Percentiles rank a stretch among this genome's conserved stretches.
Conservation (phyloP, 805 yeast species). For the Schizosaccharomyces octosporus region DNA sequence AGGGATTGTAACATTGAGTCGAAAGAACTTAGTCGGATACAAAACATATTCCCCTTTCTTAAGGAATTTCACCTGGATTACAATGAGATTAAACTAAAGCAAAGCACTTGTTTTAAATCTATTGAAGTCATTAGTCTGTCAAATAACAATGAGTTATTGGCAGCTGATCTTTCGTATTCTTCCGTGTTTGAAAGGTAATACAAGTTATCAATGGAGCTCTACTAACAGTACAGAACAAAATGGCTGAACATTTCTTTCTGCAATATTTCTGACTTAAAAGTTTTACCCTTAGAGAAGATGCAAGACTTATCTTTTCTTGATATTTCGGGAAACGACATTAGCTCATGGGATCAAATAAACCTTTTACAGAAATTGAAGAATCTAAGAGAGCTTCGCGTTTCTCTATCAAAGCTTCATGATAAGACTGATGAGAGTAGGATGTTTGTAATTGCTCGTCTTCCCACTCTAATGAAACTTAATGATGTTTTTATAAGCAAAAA, state of each 20-base stretch:
- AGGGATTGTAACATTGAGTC: no score
- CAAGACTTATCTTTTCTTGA: not conserved
- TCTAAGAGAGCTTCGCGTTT: not conserved
- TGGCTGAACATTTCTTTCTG: not conserved
- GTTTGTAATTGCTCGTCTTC: not conserved
- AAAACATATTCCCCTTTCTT: no score
- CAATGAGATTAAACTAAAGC: no score
- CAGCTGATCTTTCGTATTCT: no score
- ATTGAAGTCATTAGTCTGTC: no score
- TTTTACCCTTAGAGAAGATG: not conserved
- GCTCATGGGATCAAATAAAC: not conserved
- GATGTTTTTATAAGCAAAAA: not conserved
- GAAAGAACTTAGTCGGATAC: no score
- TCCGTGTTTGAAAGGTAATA: no score
- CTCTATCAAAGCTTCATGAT: not conserved
- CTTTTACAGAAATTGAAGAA: not conserved
- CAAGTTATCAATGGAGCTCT: no score
- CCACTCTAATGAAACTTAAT: not conserved
- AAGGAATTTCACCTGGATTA: no score
- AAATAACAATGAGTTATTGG: no score
- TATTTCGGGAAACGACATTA: not conserved
- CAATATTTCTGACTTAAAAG: not conserved
- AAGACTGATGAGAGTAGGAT: not conserved
- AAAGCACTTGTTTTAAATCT: no score
- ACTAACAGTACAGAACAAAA: not conserved